Base-by-base conservation (phyloP, 192 early-diverging fungal species). In the Coemansia biformis region DNA sequence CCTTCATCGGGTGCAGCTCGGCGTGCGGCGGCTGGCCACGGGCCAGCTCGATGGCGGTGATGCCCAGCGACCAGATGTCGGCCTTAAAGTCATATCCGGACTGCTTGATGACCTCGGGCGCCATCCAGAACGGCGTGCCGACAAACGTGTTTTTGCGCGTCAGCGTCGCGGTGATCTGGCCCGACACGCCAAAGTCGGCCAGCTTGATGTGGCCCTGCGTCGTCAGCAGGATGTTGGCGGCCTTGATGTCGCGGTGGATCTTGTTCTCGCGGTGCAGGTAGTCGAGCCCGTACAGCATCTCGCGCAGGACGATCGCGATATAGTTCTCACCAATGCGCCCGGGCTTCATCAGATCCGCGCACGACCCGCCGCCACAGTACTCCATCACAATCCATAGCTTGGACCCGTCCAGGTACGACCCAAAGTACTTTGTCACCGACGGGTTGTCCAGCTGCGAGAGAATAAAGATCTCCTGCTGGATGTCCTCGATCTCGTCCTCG, bases 351-450 rank as follows among this genome's bases (percentile, higher is more conserved):
- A 99, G 75, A 59, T 99, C 93, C 17, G 86, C 81, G 54, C 92
- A 95, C 8, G 91, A 93, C 16, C 96, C 93, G 23, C 96, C 96
- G 26, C 80, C 85, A 59, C 92, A 95, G 59, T 87, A 94, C 73
- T 95, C 93, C 93, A 96, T 98, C n/a, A 94, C 85, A 24, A 98
- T 96, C 93, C 93, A 98, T 38, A 98, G 76, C 48, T 91, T 79
- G 16, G 89, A 81, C 2, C 80, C 86, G 53, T 92, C 90, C 44
- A 95, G 76, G 65, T 82, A 96, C 43, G 92, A 93, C 13, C 88
- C 90, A 77, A 86, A 86, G 76, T 95, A 95, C 55, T 70, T 63
- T 48, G 89, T 92, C 32, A 96, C 88, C 58, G 86, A 86, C 16
- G 79, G 79, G 8, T 91, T 91, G 63, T 92, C 85, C 47, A 95